Evolutionary conservation across 176 grass and related monocot genomes (phyloP), one percentile per base, ranked within the genome.

Genomic region (Zea luxurians): DNA sequence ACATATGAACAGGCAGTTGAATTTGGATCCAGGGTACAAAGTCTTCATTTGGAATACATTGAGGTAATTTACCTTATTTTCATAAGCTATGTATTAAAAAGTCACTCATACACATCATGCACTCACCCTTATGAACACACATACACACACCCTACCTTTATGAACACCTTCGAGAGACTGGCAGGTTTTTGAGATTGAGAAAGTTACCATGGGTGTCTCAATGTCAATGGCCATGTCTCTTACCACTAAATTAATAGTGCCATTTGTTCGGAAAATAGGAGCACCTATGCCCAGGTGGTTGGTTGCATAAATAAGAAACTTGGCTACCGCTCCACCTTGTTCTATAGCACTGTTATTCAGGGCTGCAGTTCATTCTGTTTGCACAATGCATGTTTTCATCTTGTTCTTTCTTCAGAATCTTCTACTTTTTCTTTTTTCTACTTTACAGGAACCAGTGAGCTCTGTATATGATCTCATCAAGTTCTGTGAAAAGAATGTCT

Each of bases 381-480:
- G 21, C 48, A 66, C 7, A 10, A 41, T 10, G 10, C 46, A 67
- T 73, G 34, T 64, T 91, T 18, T 82, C 44, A 40, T 81, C 17
- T 83, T 75, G 16, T 83, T 76, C 11, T 81, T 80, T 83, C 55
- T 49, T 90, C 38, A 70, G 13, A 81, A 77, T 68, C 48, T 74
- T 74, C 34, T 83, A 75, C 67, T 3, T 5, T 57, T 57, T 58
- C n/a, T 21, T 48, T 78, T 73, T 82, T 65, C 18, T 43, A 74
- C 70, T 61, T 86, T 78, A 70, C 89, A 97, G 94, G 94, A 97
- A 92, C 94, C 94, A 83, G 92, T 97, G 80, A 60, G 27, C 74
- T 73, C 74, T 74, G 62, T 86, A 84, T 53, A 84, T 82, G 83
- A 97, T 82, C 85, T 97, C 57, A 84, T 94, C 81, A 94, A 88